Conservation (phyloP, 257 asterid genomes). For the Fraxinus pennsylvanica region DNA sequence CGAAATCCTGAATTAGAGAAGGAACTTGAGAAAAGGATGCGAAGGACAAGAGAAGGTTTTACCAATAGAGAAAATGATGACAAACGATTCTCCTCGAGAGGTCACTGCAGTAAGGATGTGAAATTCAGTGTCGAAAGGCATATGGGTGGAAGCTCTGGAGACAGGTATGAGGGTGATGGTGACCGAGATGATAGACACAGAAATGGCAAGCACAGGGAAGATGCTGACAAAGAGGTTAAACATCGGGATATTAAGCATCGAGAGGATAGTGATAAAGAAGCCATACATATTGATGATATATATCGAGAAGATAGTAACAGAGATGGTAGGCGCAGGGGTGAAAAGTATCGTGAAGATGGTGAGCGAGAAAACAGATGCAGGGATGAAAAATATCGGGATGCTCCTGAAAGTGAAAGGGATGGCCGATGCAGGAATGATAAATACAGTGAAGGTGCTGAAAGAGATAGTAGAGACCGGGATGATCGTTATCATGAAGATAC, state of each 20-base stretch:
- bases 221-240: slow-evolving; percentile 54
- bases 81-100: slow-evolving; percentile 54
- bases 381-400: slow-evolving; percentile 65
- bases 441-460: slow-evolving; percentile 65
- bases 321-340: slow-evolving; percentile 57
- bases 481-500: too few species aligned
- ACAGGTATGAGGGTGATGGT: slow-evolving; percentile 55
- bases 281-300: slow-evolving; percentile 55
- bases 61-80: slow-evolving; percentile 67
- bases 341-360: slow-evolving; percentile 51
- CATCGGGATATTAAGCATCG: slow-evolving; percentile 53
- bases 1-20: slow-evolving; percentile 60
- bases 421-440: slow-evolving; percentile 52
- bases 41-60: slow-evolving; percentile 61
- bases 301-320: slow-evolving; percentile 56
- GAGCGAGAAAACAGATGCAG: slow-evolving; percentile 54
- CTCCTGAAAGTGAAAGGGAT: slow-evolving; percentile 50
- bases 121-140: slow-evolving; percentile 63
- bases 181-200: slow-evolving; percentile 63
- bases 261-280: slow-evolving; percentile 61
- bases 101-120: slow-evolving; percentile 63
- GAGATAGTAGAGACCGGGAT: background rate
- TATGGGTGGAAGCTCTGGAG: slow-evolving; percentile 54
- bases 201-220: slow-evolving; percentile 60
- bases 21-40: slow-evolving; percentile 61